These are phyloP conservation scores for Fusarium sp. DNA, from an alignment of 2,329 filamentous ascomycete species.

Conservation along the genomic window DNA sequence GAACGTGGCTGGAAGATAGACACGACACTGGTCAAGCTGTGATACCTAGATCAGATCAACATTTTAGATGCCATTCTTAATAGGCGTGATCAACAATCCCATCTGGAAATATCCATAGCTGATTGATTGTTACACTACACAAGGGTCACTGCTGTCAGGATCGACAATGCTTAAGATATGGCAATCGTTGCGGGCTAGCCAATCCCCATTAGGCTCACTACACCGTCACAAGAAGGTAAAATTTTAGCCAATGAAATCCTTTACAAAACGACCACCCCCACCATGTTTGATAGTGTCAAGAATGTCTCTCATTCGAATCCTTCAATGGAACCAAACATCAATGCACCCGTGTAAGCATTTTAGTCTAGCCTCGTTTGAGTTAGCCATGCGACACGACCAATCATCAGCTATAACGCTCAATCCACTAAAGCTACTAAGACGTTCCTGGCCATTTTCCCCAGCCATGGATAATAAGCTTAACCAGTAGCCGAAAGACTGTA, in stretches of 20 bases:
- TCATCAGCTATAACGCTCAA: not conserved
- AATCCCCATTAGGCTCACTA: not conserved
- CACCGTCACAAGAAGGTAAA: not conserved
- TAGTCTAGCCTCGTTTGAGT: not conserved
- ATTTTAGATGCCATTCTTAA: rapidly evolving
- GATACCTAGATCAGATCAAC: not conserved
- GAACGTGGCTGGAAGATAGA: not conserved
- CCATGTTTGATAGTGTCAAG: not conserved
- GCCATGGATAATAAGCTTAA: not conserved
- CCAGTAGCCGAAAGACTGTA: too few relatives aligned
- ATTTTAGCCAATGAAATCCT: not conserved
- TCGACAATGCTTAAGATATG: not conserved
- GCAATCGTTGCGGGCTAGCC: not conserved
- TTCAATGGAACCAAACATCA: not conserved
- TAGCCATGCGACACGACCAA: slow-evolving; percentile 16
- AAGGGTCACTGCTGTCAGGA: too few relatives aligned
- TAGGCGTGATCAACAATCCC: not conserved
- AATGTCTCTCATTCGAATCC: not conserved
- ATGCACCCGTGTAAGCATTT: not conserved
- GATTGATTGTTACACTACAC: too few relatives aligned
- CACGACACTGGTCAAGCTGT: not conserved
- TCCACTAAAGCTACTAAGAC: not conserved
- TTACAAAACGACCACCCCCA: not conserved
- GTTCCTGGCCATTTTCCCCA: not conserved
- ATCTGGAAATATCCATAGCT: not conserved